Evolutionary conservation across 2,329 filamentous ascomycete species (phyloP), one percentile per base, ranked within the genome.

Genomic region (Hypoxylon sp.): DNA sequence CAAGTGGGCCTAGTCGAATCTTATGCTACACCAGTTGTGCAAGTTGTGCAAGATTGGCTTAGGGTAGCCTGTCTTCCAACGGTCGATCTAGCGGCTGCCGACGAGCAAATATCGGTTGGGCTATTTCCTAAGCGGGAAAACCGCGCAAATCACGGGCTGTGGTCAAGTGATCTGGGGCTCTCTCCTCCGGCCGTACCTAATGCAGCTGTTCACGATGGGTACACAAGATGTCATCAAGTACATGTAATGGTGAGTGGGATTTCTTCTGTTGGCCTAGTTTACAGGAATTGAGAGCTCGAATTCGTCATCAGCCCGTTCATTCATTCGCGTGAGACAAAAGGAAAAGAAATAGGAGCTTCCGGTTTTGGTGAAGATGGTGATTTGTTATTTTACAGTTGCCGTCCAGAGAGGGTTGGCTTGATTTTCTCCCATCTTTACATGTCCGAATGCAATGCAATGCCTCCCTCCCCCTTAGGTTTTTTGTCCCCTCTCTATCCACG

Each of bases 371-470:
- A 73, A 71, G 71, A 73, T 69, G 72, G 70, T 70, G 58, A 49
- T 72, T 72, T 71, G 66, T 72, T 72, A 72, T 72, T 73, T 72
- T 73, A 73, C 72, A 73, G 37, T 54, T 68, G 72, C 66, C 64
- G 60, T 56, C 64, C 66, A 46, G 31, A 53, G 31, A 53, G 61
- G 60, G 51, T 65, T 66, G 65, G 48, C 42, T 55, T 64, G 64
- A 66, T 73, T 77, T 74, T 75, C 72, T 74, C 66, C 76, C 76
- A 78, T 78, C 74, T 75, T 73, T 77, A 77, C 72, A 75, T 70
- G 74, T 73, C 74, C 72, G 65, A 75, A 76, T 77, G 76, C 76
- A 71, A 78, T 78, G 77, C 74, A 73, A 74, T 72, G 69, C 74
- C 70, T 68, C 68, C 71, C 40, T 69, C 58, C 37, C 62, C 60